Conservation (phyloP, 1,139 yeast genomes). For the Pneumocystis sp. region DNA sequence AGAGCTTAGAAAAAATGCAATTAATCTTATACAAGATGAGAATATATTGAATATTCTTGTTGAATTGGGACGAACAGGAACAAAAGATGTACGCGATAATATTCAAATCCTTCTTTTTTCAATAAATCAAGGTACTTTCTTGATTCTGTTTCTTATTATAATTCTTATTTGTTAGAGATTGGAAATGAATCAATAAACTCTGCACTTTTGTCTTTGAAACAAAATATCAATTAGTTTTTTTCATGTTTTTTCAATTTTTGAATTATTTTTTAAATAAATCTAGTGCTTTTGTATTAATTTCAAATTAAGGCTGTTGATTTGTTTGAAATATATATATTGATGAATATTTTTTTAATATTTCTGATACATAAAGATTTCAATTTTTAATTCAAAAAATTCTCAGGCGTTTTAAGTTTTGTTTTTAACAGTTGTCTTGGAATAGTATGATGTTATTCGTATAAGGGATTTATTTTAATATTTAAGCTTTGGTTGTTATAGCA, state of each 20-base stretch:
- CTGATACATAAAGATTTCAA: background rate
- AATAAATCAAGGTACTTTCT: background rate
- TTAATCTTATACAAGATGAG: background rate
- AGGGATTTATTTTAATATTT: background rate
- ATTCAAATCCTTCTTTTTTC: background rate
- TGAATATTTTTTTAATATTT: background rate
- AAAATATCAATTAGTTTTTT: background rate
- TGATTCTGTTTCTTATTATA: background rate
- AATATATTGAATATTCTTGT: background rate
- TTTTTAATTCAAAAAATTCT: background rate
- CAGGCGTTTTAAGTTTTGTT: background rate
- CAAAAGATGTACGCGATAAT: background rate
- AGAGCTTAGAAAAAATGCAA: background rate
- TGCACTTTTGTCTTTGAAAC: background rate
- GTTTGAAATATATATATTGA: background rate
- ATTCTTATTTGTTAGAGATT: background rate
- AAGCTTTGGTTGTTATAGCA: background rate
- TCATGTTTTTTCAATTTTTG: background rate
- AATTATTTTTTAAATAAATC: background rate
- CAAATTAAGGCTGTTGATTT: background rate
- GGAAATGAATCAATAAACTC: background rate
- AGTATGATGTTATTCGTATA: background rate
- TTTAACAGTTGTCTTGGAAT: background rate
- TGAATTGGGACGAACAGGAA: background rate
- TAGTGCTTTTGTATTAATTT: background rate